These are phyloP conservation scores for Mycena rosella DNA, from an alignment of 768 basidiomycete genomes.

Conservation along the genomic window DNA sequence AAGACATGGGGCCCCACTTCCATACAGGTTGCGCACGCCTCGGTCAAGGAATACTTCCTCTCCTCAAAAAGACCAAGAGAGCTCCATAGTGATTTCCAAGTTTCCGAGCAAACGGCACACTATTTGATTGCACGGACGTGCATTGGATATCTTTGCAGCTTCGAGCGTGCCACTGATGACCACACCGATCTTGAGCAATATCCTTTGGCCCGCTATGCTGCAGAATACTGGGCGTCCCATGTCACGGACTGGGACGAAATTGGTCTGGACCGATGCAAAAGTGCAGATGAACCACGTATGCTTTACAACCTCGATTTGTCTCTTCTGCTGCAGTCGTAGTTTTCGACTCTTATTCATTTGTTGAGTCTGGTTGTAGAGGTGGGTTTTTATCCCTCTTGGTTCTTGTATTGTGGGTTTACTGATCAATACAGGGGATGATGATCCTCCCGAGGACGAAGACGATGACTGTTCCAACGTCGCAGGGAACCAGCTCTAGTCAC, in stretches of 20 bases:
- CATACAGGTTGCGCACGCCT: slow-evolving; percentile 11
- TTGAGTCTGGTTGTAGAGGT: too few species aligned
- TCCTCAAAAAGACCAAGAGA: not conserved
- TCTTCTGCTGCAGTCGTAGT: too few species aligned
- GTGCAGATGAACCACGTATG: too few species aligned
- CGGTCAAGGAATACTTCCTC: slow-evolving; percentile 11
- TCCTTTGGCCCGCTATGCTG: too few species aligned
- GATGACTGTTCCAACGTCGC: not conserved
- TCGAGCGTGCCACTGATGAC: not conserved
- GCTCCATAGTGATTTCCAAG: not conserved
- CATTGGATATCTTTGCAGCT: slow-evolving; percentile 6
- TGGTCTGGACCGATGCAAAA: too few species aligned
- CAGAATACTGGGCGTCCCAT: too few species aligned
- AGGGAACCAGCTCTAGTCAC: not conserved
- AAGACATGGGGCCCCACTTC: not conserved
- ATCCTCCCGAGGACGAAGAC: not conserved
- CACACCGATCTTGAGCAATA: too few species aligned
- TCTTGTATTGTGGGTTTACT: not conserved
- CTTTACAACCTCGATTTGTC: too few species aligned
- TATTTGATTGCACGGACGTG: not conserved
- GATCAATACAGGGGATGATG: not conserved
- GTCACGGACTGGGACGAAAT: too few species aligned
- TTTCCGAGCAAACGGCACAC: not conserved
- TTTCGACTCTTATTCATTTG: too few species aligned
- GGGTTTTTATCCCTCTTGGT: too few species aligned